Conservation (phyloP, 306 rosid genomes). For the Glycyrrhiza uralensis region DNA sequence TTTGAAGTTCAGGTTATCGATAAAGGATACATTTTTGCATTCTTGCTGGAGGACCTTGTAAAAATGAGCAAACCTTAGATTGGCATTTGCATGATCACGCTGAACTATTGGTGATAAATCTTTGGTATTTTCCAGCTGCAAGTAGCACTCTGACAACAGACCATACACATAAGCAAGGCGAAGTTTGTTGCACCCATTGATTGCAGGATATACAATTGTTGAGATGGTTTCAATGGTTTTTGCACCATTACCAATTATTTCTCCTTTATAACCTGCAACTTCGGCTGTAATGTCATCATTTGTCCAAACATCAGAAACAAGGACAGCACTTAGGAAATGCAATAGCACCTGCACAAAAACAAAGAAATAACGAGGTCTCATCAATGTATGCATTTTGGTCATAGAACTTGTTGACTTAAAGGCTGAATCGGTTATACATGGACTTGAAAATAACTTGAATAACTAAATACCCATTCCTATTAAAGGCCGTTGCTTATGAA, state of each 20-base stretch:
- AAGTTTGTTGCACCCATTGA: constrained; percentile 80
- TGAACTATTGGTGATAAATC: constrained; percentile 42
- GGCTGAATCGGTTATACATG: neutral
- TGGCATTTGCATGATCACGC: constrained; percentile 47
- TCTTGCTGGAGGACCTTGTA: constrained; percentile 72
- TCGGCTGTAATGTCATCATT: constrained; percentile 79
- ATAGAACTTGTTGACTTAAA: constrained; percentile 17
- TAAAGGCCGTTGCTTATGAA: constrained; percentile 12
- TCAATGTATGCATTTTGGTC: neutral
- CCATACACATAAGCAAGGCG: constrained; percentile 76
- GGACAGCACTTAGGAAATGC: constrained; percentile 61
- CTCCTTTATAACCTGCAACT: constrained; percentile 59
- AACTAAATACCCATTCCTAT: constrained; percentile 1
- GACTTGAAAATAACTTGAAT: neutral
- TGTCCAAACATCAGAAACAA: constrained; percentile 84
- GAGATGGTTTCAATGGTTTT: constrained; percentile 69
- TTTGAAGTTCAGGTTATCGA: constrained; percentile 75
- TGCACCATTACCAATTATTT: constrained; percentile 51
- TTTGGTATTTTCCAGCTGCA: constrained; percentile 58
- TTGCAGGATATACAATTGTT: constrained; percentile 67
- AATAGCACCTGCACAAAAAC: constrained; percentile 70
- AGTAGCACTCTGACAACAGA: constrained; percentile 79
- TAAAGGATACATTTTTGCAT: constrained; percentile 61
- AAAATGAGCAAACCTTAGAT: constrained; percentile 56
- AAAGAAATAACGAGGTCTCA: constrained; percentile 16